Evolutionary conservation across 805 yeast genomes (phyloP).

Genomic region (Cyberlindnera misumaiensis): DNA sequence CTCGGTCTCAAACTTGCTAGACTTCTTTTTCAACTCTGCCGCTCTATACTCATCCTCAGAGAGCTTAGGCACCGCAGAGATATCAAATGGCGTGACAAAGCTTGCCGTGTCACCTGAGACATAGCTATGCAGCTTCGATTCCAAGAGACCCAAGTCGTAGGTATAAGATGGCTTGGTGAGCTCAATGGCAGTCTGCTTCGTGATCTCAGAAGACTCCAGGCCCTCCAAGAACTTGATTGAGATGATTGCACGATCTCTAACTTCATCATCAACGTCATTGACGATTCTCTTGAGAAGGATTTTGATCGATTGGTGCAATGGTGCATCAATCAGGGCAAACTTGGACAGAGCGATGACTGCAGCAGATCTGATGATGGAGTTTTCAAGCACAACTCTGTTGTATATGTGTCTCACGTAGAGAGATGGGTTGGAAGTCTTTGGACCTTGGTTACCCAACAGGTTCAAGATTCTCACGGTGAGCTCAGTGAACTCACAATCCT

Average conservation of each 20-base stretch:
- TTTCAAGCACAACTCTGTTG: constrained; percentile 93
- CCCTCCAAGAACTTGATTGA: constrained; percentile 59
- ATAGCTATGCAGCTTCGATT: constrained; percentile 67
- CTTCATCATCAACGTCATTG: constrained; percentile 91
- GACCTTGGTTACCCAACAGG: constrained; percentile 91
- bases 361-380: constrained; percentile 90
- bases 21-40: constrained; percentile 50
- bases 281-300: constrained; percentile 77
- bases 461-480: constrained; percentile 89
- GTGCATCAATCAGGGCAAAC: constrained; percentile 71
- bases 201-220: constrained; percentile 27
- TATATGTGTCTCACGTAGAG: constrained; percentile 92
- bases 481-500: constrained; percentile 95
- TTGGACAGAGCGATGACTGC: constrained; percentile 91
- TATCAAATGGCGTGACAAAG: constrained; percentile 59
- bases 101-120: constrained; percentile 39
- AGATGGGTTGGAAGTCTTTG: constrained; percentile 77
- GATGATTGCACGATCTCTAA: constrained; percentile 92
- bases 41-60: constrained; percentile 65
- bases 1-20: constrained; percentile 26
- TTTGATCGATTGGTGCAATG: constrained; percentile 59
- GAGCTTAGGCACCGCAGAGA: constrained; percentile 55
- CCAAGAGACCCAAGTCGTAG: constrained; percentile 73
- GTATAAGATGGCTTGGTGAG: constrained; percentile 62
- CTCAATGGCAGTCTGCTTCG: constrained; percentile 31